These are phyloP conservation scores for Claviceps quebecensis DNA, from an alignment of 2,329 filamentous ascomycete species.

Conservation along the genomic window DNA sequence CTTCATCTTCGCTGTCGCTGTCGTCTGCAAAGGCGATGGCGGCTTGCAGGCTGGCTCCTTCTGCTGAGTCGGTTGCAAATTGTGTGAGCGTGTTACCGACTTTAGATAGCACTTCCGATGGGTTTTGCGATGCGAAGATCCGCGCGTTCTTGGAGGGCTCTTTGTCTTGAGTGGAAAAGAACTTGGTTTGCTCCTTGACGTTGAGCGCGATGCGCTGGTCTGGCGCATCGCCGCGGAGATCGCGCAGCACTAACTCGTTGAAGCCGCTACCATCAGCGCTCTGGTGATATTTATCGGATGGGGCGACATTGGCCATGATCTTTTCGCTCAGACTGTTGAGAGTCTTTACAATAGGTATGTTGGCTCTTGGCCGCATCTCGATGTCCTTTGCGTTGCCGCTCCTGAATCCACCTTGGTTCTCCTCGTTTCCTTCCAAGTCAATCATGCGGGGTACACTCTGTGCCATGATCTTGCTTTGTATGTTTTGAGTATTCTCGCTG, in stretches of 20 bases:
- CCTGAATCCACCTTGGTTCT: conserved; percentile 74
- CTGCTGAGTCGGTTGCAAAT: conserved; percentile 32
- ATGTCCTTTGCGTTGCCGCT: conserved; percentile 75
- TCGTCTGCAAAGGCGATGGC: conserved; percentile 58
- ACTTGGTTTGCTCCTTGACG: conserved; percentile 73
- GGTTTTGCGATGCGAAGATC: conserved; percentile 55
- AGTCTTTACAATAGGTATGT: conserved; percentile 77
- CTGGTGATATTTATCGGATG: conserved; percentile 55
- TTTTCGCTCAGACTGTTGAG: conserved; percentile 87
- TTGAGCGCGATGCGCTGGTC: conserved; percentile 73
- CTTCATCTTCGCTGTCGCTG: conserved; percentile 52
- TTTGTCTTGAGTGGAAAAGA: conserved; percentile 53
- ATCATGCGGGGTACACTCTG: conserved; percentile 75
- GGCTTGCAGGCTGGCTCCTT: conserved; percentile 45
- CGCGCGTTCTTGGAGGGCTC: conserved; percentile 29
- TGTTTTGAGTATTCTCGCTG: conserved; percentile 46
- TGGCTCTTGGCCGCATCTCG: conserved; percentile 72
- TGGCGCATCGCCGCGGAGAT: conserved; percentile 60
- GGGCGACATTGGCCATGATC: conserved; percentile 76
- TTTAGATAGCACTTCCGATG: conserved; percentile 49
- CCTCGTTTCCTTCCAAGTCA: conserved; percentile 85
- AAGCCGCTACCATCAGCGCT: conserved; percentile 59
- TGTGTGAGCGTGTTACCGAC: conserved; percentile 48
- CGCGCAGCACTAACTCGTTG: conserved; percentile 60
- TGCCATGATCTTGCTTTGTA: conserved; percentile 40